These are phyloP conservation scores for Phytophthora hybrid DNA, from an alignment of 352 stramenopile species.

Conservation along the genomic window DNA sequence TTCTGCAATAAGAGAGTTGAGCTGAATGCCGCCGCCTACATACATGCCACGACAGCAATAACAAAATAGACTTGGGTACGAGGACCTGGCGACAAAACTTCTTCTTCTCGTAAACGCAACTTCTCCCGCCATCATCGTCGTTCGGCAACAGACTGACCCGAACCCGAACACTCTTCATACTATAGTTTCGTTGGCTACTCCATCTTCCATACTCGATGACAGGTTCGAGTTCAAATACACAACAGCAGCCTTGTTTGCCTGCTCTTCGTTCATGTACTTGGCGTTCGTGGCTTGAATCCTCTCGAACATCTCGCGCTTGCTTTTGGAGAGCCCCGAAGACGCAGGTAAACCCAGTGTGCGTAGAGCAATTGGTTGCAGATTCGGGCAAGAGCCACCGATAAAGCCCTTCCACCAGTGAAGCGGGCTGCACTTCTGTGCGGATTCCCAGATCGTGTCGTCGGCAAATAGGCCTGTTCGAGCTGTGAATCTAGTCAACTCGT, in stretches of 20 bases:
- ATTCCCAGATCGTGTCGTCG: conserved; percentile 81
- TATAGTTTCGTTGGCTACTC: conserved; percentile 27
- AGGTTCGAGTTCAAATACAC: conserved; percentile 78
- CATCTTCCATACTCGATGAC: conserved; percentile 43
- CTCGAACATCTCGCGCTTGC: conserved; percentile 64
- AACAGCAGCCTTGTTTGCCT: conserved; percentile 74
- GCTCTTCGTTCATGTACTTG: conserved; percentile 77
- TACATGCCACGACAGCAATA: conserved; percentile 43
- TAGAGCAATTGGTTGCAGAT: conserved; percentile 70
- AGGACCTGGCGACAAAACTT: conserved; percentile 34
- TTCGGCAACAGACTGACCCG: neutral
- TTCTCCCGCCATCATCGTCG: neutral
- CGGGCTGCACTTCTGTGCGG: conserved; percentile 73
- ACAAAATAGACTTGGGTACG: conserved; percentile 46
- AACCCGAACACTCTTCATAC: neutral
- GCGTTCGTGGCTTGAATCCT: conserved; percentile 62
- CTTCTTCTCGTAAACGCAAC: neutral
- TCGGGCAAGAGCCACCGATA: conserved; percentile 74
- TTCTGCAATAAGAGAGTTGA: conserved; percentile 26
- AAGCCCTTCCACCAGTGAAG: conserved; percentile 87
- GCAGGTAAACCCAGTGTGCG: conserved; percentile 69
- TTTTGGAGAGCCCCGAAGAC: conserved; percentile 60
- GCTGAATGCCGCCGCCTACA: conserved; percentile 29
- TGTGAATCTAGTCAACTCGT: conserved; percentile 77
- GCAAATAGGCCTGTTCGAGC: conserved; percentile 68